Evolutionary conservation across 176 grass and related monocot genomes (phyloP), one percentile per base, ranked within the genome.

Genomic region (Luzula sylvatica): DNA sequence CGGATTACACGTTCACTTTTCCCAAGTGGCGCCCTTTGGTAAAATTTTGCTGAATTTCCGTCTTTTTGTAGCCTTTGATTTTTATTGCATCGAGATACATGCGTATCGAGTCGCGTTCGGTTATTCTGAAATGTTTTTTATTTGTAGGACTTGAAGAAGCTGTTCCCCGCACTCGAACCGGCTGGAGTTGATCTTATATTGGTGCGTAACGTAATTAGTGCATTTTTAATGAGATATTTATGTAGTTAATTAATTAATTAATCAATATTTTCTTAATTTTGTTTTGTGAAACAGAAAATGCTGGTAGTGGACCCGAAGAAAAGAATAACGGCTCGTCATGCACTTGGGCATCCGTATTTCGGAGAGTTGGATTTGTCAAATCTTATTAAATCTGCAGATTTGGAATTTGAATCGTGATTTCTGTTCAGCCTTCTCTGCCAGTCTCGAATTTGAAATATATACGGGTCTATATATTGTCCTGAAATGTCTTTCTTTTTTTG

Each of bases 1-100:
- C 90, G 11, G 90, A 96, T 46, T 89, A 75, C 74, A 96, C 82
- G 65, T 70, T 82, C 78, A 7, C 80, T 68, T 96, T 96, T 47
- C 84, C 90, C 43, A 75, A 77, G 67, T 96, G 90, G 84, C 53
- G 51, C 3, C 6, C 84, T 0, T 50, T 78, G 80, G 84, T 89
- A 82, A 23, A 61, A 14, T 23, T n/a, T 46, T 28, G n/a, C 7
- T 49, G 20, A 2, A 44, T 48, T 52, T 45, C 11, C 2, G 3
- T 58, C 22, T 38, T 11, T 41, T 44, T 29, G 23, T 17, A 8
- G 26, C 45, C 9, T 26, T 42, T 65, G 66, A 46, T 29, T 43
- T 72, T 21, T 24, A 43, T n/a, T 53, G 60, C 29, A 63, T 44
- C 42, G 17, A 12, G 4, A 16, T 51, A 25, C 22, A 5, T 23